These are phyloP conservation scores for Trametes polyzona DNA, from an alignment of 1,284 basidiomycete species.

Conservation along the genomic window DNA sequence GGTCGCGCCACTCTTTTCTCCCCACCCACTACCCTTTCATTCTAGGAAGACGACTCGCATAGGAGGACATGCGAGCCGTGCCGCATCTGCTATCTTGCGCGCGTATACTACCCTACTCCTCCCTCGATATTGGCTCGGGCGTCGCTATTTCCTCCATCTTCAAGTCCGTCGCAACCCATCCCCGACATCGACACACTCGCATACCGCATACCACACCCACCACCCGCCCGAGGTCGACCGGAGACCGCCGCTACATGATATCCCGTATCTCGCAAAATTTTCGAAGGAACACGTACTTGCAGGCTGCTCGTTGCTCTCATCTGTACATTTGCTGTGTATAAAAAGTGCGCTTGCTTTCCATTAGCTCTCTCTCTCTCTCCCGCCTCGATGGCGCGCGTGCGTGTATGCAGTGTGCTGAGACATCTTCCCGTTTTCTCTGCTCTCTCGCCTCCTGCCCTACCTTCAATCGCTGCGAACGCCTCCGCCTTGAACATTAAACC, in stretches of 20 bases:
- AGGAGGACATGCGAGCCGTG: neutral
- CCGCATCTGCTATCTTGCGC: too few species aligned
- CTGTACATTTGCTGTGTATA: constrained; percentile 16
- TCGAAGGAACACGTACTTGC: constrained; percentile 2
- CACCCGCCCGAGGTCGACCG: neutral
- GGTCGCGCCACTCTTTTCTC: neutral
- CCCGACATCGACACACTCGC: neutral
- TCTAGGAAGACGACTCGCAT: neutral
- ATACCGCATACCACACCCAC: neutral
- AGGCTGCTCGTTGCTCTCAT: constrained; percentile 1
- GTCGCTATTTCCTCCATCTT: neutral
- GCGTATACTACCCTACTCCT: too few species aligned
- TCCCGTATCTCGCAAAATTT: neutral
- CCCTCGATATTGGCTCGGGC: too few species aligned
- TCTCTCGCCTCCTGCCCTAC: neutral
- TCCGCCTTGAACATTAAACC: too few species aligned
- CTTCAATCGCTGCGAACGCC: too few species aligned
- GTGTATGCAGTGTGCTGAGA: neutral
- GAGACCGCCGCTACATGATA: too few species aligned
- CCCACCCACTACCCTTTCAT: neutral
- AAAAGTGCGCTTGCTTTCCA: constrained; percentile 3
- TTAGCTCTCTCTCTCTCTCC: too few species aligned
- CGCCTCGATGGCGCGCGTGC: neutral
- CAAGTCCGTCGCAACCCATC: neutral
- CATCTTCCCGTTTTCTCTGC: neutral